phyloP scores from a whole-genome alignment of 495 filamentous ascomycete species.

The Amniculicola lignicola region DNA sequence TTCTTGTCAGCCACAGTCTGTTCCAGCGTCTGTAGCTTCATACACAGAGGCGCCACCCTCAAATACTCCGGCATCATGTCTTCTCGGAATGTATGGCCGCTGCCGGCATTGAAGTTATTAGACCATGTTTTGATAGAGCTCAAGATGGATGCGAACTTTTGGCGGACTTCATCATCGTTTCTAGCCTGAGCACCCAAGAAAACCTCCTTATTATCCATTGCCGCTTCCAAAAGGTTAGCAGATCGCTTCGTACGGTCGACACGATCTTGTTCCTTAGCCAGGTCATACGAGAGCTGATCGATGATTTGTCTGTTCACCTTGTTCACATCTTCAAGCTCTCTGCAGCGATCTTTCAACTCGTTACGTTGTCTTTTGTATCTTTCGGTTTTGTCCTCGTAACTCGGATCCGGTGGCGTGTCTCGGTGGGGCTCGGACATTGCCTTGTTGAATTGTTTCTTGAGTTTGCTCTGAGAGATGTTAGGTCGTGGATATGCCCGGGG shows the following conservation, averaged over 20 bases:
- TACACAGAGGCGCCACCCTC: constrained; percentile 7
- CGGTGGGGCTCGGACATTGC: neutral
- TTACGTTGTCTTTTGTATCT: neutral
- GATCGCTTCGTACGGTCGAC: constrained; percentile 20
- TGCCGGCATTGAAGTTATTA: constrained; percentile 12
- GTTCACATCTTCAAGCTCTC: neutral
- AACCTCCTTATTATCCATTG: constrained; percentile 34
- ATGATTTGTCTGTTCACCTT: neutral
- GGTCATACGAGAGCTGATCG: neutral
- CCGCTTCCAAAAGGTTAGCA: constrained; percentile 15
- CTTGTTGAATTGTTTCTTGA: too few species aligned
- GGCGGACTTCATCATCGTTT: constrained; percentile 20
- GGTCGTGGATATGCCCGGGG: too few species aligned
- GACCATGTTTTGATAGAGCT: constrained; percentile 35
- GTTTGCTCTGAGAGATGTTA: too few species aligned
- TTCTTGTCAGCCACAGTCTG: constrained; percentile 10
- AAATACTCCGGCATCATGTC: neutral
- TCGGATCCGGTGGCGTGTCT: neutral
- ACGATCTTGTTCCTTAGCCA: constrained; percentile 7
- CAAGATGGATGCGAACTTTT: constrained; percentile 17
- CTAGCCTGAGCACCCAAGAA: constrained; percentile 23
- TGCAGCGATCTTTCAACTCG: neutral
- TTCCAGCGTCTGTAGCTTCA: constrained; percentile 21
- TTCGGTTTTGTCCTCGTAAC: neutral
- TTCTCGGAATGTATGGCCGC: neutral